Conservation (phyloP, 345 rosid species). For the Angophora floribunda region DNA sequence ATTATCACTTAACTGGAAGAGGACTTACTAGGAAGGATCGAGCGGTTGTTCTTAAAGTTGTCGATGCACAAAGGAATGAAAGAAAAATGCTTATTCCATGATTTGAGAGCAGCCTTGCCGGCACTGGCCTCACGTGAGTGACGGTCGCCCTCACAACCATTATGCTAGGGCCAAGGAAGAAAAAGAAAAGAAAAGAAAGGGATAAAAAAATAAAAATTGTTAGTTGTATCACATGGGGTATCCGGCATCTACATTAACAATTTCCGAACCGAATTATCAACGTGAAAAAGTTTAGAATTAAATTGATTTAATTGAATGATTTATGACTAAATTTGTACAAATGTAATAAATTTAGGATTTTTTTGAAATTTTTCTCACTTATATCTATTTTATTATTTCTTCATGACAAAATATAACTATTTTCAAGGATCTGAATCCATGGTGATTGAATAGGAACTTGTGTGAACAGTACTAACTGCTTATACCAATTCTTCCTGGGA, state of each 20-base stretch:
- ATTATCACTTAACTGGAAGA: background rate
- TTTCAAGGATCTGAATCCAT: background rate
- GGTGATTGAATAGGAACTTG: background rate
- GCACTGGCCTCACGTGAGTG: too few relatives aligned
- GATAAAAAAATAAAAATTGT: too few relatives aligned
- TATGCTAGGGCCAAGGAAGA: background rate
- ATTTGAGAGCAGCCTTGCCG: background rate
- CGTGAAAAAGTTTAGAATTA: too few relatives aligned
- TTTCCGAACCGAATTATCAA: rapidly evolving
- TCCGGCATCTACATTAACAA: rapidly evolving
- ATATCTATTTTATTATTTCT: background rate
- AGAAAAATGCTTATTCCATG: background rate
- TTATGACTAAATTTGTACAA: too few relatives aligned
- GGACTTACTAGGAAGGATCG: background rate
- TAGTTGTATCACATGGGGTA: rapidly evolving
- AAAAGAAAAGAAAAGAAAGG: too few relatives aligned
- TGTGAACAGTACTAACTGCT: background rate
- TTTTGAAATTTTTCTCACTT: background rate
- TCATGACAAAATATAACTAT: background rate
- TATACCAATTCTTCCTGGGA: background rate
- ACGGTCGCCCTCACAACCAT: rapidly evolving
- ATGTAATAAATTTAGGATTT: too few relatives aligned
- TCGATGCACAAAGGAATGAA: background rate
- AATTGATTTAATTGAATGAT: rapidly evolving
- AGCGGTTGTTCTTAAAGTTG: background rate